Percentiles rank a stretch among this genome's conserved stretches.
phyloP scores from a whole-genome alignment of 768 basidiomycete species.

The Suillus subalutaceus region DNA sequence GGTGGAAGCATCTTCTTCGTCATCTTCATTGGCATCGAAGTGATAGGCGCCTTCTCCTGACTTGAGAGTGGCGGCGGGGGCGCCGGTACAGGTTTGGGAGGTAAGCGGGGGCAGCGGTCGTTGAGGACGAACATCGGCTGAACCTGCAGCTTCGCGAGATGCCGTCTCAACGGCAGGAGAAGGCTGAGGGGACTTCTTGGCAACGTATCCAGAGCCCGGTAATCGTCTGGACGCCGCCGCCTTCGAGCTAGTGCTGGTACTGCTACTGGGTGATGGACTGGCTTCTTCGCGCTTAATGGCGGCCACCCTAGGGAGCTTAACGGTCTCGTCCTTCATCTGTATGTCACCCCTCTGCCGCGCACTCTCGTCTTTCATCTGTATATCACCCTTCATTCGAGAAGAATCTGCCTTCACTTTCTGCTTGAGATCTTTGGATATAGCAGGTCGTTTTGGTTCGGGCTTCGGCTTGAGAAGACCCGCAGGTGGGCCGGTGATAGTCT shows the following conservation, averaged over 20 bases:
- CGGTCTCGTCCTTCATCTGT: slow-evolving; percentile 50
- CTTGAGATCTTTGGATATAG: slow-evolving; percentile 49
- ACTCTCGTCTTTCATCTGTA: slow-evolving; percentile 41
- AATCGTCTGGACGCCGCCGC: slow-evolving; percentile 33
- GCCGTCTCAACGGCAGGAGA: slow-evolving; percentile 14
- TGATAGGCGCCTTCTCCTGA: slow-evolving; percentile 28
- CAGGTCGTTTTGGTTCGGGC: slow-evolving; percentile 45
- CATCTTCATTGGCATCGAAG: slow-evolving; percentile 13
- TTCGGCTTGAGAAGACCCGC: slow-evolving; percentile 21
- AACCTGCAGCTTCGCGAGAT: slow-evolving; percentile 27
- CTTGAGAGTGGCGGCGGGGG: slow-evolving; percentile 25
- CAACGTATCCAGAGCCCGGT: slow-evolving; percentile 54
- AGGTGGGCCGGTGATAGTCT: slow-evolving; percentile 15
- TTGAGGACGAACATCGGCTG: slow-evolving; percentile 32
- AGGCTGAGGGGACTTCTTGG: slow-evolving; percentile 35
- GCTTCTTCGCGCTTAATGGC: slow-evolving; percentile 32
- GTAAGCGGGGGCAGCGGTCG: slow-evolving; percentile 32
- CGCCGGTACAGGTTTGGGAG: slow-evolving; percentile 37
- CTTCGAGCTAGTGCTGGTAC: slow-evolving; percentile 20
- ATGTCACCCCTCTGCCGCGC: slow-evolving; percentile 39
- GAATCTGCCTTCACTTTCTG: slow-evolving; percentile 36
- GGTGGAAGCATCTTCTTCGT: slow-evolving; percentile 27
- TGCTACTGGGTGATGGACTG: slow-evolving; percentile 20
- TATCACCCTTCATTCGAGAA: slow-evolving; percentile 38
- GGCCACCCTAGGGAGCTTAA: slow-evolving; percentile 33